A percentile compares a stretch with the other conserved stretches of the same genome.
phyloP scores from a whole-genome alignment of 2,329 filamentous ascomycete species.

The Colletotrichum sp. region DNA sequence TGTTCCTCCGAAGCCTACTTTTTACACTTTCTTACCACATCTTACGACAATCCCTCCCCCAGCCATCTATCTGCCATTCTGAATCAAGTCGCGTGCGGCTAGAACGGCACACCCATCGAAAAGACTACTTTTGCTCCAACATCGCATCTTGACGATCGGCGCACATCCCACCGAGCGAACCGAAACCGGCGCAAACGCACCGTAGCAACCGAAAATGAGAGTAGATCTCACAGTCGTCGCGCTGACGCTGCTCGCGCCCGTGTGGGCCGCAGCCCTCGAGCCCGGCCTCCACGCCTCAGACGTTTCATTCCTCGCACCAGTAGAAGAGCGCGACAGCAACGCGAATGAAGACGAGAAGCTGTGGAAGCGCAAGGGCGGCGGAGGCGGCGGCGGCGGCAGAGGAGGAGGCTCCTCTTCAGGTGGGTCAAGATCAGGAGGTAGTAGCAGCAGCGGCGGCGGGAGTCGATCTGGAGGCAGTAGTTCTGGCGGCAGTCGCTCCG shows the following conservation, averaged over 20 bases:
- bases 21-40: background rate
- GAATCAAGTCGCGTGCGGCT: background rate
- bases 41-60: background rate
- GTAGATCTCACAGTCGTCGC: slow-evolving; percentile 31
- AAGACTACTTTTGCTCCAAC: background rate
- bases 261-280: slow-evolving; percentile 27
- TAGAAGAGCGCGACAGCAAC: slow-evolving; percentile 21
- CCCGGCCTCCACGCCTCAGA: slow-evolving; percentile 21
- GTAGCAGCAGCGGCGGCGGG: slow-evolving; percentile 27
- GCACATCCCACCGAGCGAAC: background rate
- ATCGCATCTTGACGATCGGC: background rate
- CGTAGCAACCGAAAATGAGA: slow-evolving; percentile 31
- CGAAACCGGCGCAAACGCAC: background rate
- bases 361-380: slow-evolving; percentile 66
- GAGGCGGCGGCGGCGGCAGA: slow-evolving; percentile 51
- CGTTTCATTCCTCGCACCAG: slow-evolving; percentile 6
- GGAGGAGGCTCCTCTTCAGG: slow-evolving; percentile 20
- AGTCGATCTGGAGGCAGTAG: slow-evolving; percentile 22
- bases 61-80: background rate
- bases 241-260: slow-evolving; percentile 27
- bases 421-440: slow-evolving; percentile 22
- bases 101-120: background rate
- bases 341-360: slow-evolving; percentile 44
- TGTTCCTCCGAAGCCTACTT: background rate
- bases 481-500: background rate